Evolutionary conservation across 495 filamentous ascomycete genomes (phyloP), one percentile per base, ranked within the genome.

Genomic region (Cudoniella acicularis): DNA sequence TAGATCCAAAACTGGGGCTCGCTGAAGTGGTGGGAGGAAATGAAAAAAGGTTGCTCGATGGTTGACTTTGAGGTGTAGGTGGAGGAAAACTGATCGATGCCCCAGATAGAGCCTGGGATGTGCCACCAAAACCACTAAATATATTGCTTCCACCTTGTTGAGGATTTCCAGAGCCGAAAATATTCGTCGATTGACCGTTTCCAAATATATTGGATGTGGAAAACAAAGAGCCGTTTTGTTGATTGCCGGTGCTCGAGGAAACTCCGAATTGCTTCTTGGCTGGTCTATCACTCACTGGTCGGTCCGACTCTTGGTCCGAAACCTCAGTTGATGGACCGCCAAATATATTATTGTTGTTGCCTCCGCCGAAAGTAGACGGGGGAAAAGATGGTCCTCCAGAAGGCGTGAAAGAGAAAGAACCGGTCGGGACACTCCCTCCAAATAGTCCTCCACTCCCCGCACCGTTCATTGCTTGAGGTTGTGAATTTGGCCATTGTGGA

Each of bases 341-440:
- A 27, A 52, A 42, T 21, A 22, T 49, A n/a, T 64, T 54, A 36
- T 46, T 53, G 2, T n/a, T 20, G 26, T 6, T 46, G 21, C 21
- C 8, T 20, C 50, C 49, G 40, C n/a, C 30, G 13, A 64, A 64
- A 23, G 36, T 23, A 18, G 52, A 18, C 18, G 56, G 47, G 20
- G 61, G 57, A 53, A 64, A 62, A 10, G 46, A 41, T 22, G 46
- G 43, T n/a, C 42, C 27, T 25, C 18, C 21, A 27, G 54, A n/a
- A 23, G 56, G 52, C n/a, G 62, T 52, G 49, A 64, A 64, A 36
- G 49, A 55, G 56, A 63, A 60, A 18, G 43, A 45, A 0, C 41
- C 11, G 23, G 54, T 55, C 50, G 56, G 60, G 8, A 64, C 52
- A 18, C 50, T 57, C 1, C 61, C 64, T 22, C 64, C 64, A 56